Conservation (phyloP, 768 basidiomycete genomes). For the Mycena rosella region DNA sequence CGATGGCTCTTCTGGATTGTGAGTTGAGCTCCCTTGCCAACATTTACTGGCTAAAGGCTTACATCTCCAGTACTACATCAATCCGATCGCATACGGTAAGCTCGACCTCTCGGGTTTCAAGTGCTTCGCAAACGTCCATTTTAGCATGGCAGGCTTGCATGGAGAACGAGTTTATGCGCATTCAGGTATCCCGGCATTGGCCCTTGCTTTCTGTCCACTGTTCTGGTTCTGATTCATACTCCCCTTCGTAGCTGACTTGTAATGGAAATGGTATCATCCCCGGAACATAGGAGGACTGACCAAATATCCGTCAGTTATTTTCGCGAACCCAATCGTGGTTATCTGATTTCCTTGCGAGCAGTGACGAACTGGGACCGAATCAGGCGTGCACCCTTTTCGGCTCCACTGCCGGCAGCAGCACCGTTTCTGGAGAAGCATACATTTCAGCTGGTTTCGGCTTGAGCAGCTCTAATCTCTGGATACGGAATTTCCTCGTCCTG, state of each 20-base stretch:
- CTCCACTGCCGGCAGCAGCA: slow-evolving; percentile 64
- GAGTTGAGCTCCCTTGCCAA: slow-evolving; percentile 42
- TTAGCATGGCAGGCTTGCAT: slow-evolving; percentile 81
- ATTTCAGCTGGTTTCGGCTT: slow-evolving; percentile 67
- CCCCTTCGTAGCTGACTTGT: slow-evolving; percentile 64
- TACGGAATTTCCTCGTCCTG: slow-evolving; percentile 76
- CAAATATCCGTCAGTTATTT: slow-evolving; percentile 70
- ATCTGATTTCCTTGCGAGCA: slow-evolving; percentile 43
- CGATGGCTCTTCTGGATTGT: slow-evolving; percentile 91
- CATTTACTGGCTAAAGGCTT: not conserved
- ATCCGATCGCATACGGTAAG: slow-evolving; percentile 80
- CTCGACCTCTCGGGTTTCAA: not conserved
- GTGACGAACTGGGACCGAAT: slow-evolving; percentile 68
- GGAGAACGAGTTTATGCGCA: slow-evolving; percentile 89
- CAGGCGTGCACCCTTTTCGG: slow-evolving; percentile 86
- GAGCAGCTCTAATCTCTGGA: slow-evolving; percentile 68
- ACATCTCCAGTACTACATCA: slow-evolving; percentile 73
- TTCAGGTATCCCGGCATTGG: slow-evolving; percentile 55
- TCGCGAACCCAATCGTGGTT: slow-evolving; percentile 29
- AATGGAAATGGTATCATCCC: slow-evolving; percentile 77
- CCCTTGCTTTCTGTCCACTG: not conserved
- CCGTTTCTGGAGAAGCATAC: slow-evolving; percentile 73
- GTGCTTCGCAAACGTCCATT: slow-evolving; percentile 3
- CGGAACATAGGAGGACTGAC: slow-evolving; percentile 67
- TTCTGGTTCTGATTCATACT: not conserved